A percentile compares a stretch with the other conserved stretches of the same genome.
These are phyloP conservation scores for Gracilaria domingensis DNA, from an alignment of 23 red algal species.

Conservation along the genomic window DNA sequence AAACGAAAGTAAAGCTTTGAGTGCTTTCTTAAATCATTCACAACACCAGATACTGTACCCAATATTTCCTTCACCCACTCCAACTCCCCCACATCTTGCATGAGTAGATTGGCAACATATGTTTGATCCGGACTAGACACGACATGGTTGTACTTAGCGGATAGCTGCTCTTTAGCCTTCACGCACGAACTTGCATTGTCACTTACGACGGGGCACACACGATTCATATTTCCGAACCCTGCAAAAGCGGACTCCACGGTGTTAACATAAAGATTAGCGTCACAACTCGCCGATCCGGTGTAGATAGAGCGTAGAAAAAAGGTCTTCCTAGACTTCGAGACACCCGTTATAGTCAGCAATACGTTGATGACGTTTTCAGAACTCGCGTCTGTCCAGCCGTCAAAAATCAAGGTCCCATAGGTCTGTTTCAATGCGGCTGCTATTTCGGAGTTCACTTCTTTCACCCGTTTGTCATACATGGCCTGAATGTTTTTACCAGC, in stretches of 20 bases:
- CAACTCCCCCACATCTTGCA: conserved; percentile 1
- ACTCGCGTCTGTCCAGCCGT: neutral
- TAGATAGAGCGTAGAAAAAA: neutral
- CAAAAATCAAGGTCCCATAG: neutral
- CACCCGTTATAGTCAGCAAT: neutral
- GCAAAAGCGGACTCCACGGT: neutral
- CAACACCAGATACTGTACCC: neutral
- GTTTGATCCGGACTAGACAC: neutral
- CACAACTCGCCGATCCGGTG: neutral
- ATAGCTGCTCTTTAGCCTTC: neutral
- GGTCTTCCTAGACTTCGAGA: neutral
- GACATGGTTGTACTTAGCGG: neutral
- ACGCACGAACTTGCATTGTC: neutral
- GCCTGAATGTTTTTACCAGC: too few relatives aligned
- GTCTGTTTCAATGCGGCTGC: too few relatives aligned
- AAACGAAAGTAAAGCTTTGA: conserved; percentile 4
- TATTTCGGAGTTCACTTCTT: too few relatives aligned
- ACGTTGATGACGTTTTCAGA: neutral
- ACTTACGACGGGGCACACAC: neutral
- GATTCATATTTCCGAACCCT: neutral
- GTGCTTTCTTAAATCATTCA: neutral
- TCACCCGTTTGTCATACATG: too few relatives aligned
- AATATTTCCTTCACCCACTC: neutral
- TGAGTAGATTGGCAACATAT: neutral
- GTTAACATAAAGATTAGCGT: neutral